Percentiles rank a stretch among this genome's conserved stretches.
Conservation (phyloP, 2,329 filamentous ascomycete genomes). For the Zymoseptoria brevis region DNA sequence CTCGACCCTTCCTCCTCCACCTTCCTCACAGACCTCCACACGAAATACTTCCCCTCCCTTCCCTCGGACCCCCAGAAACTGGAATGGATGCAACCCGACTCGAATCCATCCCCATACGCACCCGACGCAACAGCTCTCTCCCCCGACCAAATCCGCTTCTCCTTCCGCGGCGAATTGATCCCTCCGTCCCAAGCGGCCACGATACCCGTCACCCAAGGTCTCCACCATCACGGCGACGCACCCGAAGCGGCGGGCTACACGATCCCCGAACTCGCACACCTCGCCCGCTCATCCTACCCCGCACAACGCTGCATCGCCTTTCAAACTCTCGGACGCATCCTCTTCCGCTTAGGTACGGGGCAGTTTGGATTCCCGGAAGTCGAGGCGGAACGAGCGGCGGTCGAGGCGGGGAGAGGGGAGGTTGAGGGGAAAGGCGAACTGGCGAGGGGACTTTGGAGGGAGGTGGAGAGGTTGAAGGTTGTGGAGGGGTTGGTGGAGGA, state of each 20-base stretch:
- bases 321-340: conserved; percentile 76
- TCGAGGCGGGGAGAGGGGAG: conserved; percentile 32
- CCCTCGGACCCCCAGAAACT: conserved; percentile 77
- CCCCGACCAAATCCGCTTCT: conserved; percentile 74
- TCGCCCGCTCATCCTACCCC: conserved; percentile 73
- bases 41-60: conserved; percentile 87
- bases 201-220: conserved; percentile 65
- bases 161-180: conserved; percentile 73
- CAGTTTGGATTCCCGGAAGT: conserved; percentile 49
- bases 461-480: conserved; percentile 67
- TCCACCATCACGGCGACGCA: conserved; percentile 89
- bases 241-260: conserved; percentile 95
- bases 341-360: conserved; percentile 74
- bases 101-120: conserved; percentile 55
- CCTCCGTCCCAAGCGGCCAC: conserved; percentile 65
- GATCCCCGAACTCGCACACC: conserved; percentile 70
- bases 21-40: conserved; percentile 76
- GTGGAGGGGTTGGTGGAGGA: conserved; percentile 71
- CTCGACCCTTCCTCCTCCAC: conserved; percentile 76
- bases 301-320: conserved; percentile 86
- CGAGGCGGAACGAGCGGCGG: conserved; percentile 14
- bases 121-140: conserved; percentile 43
- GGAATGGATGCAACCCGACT: conserved; percentile 75
- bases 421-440: conserved; percentile 39
- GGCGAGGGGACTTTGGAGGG: conserved; percentile 74